phyloP scores from a whole-genome alignment of 768 basidiomycete species.

The Panaeolus papilionaceus region DNA sequence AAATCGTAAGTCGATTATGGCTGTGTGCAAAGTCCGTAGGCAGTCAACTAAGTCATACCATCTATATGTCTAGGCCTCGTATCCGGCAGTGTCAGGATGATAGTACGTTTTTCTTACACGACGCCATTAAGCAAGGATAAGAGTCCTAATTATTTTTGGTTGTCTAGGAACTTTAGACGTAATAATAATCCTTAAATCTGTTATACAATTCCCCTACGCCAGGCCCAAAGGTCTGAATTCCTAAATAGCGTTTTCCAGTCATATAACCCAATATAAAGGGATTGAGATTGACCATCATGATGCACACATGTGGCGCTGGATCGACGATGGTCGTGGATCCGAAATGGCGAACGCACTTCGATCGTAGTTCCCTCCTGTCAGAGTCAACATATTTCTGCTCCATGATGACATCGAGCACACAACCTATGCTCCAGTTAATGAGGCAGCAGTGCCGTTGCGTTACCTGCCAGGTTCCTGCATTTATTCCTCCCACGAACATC shows the following conservation, averaged over 20 bases:
- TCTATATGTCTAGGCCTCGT: conserved; percentile 54
- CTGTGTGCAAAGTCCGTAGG: not conserved
- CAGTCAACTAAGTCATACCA: not conserved
- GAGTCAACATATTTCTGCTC: too few species aligned
- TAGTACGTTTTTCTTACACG: conserved; percentile 41
- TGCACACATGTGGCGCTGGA: not conserved
- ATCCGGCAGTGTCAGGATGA: conserved; percentile 80
- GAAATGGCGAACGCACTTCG: too few species aligned
- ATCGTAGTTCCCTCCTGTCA: too few species aligned
- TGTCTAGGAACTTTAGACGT: not conserved
- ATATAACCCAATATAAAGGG: not conserved
- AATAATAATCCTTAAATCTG: too few species aligned
- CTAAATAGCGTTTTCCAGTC: not conserved
- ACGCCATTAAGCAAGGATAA: not conserved
- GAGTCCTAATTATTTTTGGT: not conserved
- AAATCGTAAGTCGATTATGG: conserved; percentile 46
- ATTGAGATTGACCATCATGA: not conserved
- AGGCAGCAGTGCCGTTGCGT: too few species aligned
- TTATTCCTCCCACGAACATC: not conserved
- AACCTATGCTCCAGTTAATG: too few species aligned
- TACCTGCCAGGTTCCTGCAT: too few species aligned
- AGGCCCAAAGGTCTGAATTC: not conserved
- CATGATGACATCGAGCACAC: too few species aligned
- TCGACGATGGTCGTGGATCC: too few species aligned
- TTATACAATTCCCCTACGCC: not conserved